Base-by-base conservation (phyloP, 2,329 filamentous ascomycete genomes). In the Ustulina deusta region DNA sequence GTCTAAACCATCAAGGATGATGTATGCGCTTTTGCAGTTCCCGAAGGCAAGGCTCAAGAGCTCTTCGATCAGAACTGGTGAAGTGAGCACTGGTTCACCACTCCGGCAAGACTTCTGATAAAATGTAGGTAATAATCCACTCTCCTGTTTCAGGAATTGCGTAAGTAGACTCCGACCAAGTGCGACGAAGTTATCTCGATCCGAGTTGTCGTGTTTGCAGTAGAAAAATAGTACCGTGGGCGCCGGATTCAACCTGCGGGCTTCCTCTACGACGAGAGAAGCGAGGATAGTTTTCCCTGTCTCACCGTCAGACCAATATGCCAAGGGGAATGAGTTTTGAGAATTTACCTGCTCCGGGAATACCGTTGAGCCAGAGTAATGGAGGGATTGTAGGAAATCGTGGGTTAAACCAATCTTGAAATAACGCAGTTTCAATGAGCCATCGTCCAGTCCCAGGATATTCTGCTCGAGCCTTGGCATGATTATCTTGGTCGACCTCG, bases 1-100 rank as follows among this genome's bases (percentile, higher is more conserved):
- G 55, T 81, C 79, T 32, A 81, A 59, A 75, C 79, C 63, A 70
- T 81, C 79, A 22, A 81, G 44, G 6, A 81, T 67, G 36, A 80
- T 73, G 69, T 78, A 78, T 17, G 65, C 65, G n/a, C 70, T 66
- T 27, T 69, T 71, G 15, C 70, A 74, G 34, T 71, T 75, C 22
- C 66, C 25, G 13, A 78, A 68, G 10, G 72, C 70, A 1, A 73
- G 34, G 1, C 69, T 66, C 6, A 80, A 60, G 1, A 80, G 66
- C 1, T 76, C 65, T 52, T 76, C 68, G 25, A 75, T 64, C 0
- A 72, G 22, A 51, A 68, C 13, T 29, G 27, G 15, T 17, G 61
- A 57, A 34, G 20, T 48, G 5, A 72, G 68, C 15, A 61, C 51
- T 1, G 44, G 3, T 17, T 69, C 63, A 10, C 40, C 49, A 59